Evolutionary conservation across 768 basidiomycete genomes (phyloP).

Genomic region (Mrakia gelida): DNA sequence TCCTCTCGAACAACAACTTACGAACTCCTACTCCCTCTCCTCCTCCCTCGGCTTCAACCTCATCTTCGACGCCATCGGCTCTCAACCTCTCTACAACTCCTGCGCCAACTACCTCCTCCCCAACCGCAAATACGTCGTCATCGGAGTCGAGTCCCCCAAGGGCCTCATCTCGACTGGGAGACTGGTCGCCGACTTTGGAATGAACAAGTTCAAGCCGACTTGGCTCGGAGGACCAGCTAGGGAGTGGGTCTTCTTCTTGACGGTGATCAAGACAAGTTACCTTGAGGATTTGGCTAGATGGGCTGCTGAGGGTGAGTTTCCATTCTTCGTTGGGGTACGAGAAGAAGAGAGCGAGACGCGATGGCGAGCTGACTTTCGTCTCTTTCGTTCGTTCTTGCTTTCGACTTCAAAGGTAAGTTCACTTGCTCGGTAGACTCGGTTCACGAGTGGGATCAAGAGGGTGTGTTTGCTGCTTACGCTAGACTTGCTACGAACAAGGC

Average conservation of each 20-base stretch:
- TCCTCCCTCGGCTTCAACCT: constrained; percentile 17
- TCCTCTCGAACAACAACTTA: background rate
- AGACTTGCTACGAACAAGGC: constrained; percentile 14
- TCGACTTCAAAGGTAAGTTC: constrained; percentile 19
- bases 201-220: background rate
- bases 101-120: background rate
- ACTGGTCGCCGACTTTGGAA: background rate
- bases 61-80: constrained; percentile 26
- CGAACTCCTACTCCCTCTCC: constrained; percentile 5
- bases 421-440: constrained; percentile 14
- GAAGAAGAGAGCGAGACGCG: background rate
- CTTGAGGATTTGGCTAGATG: background rate
- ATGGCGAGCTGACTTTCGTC: background rate
- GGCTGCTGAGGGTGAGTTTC: constrained; percentile 16
- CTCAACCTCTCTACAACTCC: background rate
- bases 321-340: background rate
- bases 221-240: background rate
- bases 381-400: background rate
- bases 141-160: constrained; percentile 7
- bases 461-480: constrained; percentile 16
- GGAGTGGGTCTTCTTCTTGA: constrained; percentile 21
- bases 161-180: background rate
- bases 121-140: background rate
- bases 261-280: background rate
- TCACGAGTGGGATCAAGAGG: constrained; percentile 18